These are phyloP conservation scores for Urtica urens DNA, from an alignment of 306 rosid genomes.

Conservation along the genomic window DNA sequence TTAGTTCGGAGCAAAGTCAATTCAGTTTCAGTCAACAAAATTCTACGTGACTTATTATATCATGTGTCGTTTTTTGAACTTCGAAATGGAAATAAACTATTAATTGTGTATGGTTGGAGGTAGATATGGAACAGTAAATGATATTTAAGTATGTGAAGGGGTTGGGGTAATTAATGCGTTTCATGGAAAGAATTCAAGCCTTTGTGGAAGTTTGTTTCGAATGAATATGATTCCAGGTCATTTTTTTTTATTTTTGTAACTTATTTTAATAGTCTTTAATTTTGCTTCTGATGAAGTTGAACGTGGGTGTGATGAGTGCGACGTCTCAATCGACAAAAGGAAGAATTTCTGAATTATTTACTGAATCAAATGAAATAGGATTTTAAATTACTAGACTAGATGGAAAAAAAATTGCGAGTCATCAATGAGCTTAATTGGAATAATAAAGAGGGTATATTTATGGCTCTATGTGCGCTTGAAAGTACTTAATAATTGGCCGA, in stretches of 20 bases:
- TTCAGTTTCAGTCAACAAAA: constrained; percentile 14
- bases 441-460: too few species aligned
- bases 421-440: too few species aligned
- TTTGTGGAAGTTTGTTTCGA: constrained; percentile 47
- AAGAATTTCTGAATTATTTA: constrained; percentile 37
- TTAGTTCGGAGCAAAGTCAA: constrained; percentile 18
- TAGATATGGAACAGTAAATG: constrained; percentile 48
- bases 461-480: too few species aligned
- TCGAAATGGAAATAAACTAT: constrained; percentile 24
- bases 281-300: constrained; percentile 17
- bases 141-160: constrained; percentile 10
- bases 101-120: constrained; percentile 39
- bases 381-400: too few species aligned
- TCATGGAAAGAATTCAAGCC: neutral
- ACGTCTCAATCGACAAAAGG: constrained; percentile 81
- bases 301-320: constrained; percentile 94
- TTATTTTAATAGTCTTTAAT: neutral
- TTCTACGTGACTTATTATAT: constrained; percentile 8
- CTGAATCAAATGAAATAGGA: too few species aligned
- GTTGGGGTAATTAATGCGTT: constrained; percentile 44
- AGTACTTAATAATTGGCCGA: too few species aligned
- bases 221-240: constrained; percentile 10
- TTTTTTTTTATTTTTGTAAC: constrained; percentile 4
- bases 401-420: too few species aligned
- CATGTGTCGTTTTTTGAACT: constrained; percentile 2